These are phyloP conservation scores for Cryphonectria radicalis DNA, from an alignment of 2,329 filamentous ascomycete species.

Conservation along the genomic window DNA sequence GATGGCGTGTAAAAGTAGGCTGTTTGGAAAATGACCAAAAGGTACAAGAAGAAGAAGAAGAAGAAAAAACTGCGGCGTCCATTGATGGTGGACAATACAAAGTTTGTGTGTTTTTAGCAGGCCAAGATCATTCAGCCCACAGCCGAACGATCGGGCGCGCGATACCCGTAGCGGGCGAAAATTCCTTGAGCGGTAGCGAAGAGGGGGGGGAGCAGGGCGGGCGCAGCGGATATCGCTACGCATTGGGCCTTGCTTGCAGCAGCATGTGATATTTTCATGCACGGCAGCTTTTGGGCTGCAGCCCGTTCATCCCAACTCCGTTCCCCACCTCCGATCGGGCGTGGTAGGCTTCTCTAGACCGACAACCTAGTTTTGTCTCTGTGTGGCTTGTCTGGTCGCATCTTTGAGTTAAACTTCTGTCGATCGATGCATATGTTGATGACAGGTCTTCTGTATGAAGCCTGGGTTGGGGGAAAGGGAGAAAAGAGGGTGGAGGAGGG, in stretches of 20 bases:
- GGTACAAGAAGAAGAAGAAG: not conserved
- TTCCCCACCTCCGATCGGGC: not conserved
- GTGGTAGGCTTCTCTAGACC: not conserved
- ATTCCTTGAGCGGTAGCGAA: not conserved
- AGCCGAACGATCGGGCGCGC: too few species aligned
- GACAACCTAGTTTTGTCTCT: not conserved
- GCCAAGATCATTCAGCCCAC: too few species aligned
- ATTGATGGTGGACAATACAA: not conserved
- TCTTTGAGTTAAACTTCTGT: not conserved
- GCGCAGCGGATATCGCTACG: not conserved
- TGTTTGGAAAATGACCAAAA: not conserved
- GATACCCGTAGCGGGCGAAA: not conserved
- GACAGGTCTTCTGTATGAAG: not conserved
- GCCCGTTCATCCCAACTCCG: conserved; percentile 2
- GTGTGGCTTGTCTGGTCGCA: not conserved
- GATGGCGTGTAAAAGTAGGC: not conserved
- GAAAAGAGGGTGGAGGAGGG: not conserved
- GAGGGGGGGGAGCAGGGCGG: not conserved
- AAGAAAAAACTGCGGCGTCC: not conserved
- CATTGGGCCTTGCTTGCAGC: not conserved
- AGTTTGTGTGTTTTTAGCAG: not conserved
- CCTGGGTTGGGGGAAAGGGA: not conserved
- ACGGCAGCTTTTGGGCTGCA: not conserved
- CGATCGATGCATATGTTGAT: not conserved
- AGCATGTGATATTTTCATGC: not conserved